Evolutionary conservation across 2,329 filamentous ascomycete genomes (phyloP).

Genomic region (Corynespora cassiicola): DNA sequence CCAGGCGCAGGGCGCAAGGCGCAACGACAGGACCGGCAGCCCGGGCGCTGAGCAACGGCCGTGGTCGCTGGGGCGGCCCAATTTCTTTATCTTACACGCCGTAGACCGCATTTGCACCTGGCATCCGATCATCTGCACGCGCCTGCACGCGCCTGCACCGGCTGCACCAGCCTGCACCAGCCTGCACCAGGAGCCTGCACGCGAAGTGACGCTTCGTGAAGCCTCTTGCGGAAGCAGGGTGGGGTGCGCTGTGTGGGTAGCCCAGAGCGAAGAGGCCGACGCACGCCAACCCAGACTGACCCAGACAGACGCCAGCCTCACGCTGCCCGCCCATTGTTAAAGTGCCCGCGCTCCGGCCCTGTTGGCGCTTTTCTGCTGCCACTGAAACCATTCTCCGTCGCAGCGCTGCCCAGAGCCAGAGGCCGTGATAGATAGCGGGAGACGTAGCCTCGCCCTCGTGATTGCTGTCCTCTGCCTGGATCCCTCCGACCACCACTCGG

Average conservation of each 20-base stretch:
- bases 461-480: neutral
- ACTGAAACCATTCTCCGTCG: slow-evolving; percentile 4
- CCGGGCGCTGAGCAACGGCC: neutral
- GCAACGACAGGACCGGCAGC: neutral
- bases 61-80: neutral
- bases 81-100: slow-evolving; percentile 5
- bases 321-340: slow-evolving; percentile 4
- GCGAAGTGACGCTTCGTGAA: too few species aligned
- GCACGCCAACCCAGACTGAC: too few species aligned
- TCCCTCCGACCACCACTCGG: neutral
- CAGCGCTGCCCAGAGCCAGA: neutral
- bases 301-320: slow-evolving; percentile 13
- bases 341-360: slow-evolving; percentile 1
- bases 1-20: neutral
- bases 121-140: slow-evolving; percentile 16
- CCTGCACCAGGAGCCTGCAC: too few species aligned
- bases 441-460: neutral
- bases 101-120: neutral
- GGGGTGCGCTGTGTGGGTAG: slow-evolving; percentile 3
- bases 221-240: slow-evolving; percentile 3
- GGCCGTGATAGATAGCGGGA: neutral
- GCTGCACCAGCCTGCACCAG: too few species aligned
- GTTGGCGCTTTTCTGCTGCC: too few species aligned
- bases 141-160: too few species aligned
- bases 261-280: neutral